Evolutionary conservation across 176 grass and related monocot genomes (phyloP), one percentile per base, ranked within the genome.

Genomic region (Oryza officinalis): DNA sequence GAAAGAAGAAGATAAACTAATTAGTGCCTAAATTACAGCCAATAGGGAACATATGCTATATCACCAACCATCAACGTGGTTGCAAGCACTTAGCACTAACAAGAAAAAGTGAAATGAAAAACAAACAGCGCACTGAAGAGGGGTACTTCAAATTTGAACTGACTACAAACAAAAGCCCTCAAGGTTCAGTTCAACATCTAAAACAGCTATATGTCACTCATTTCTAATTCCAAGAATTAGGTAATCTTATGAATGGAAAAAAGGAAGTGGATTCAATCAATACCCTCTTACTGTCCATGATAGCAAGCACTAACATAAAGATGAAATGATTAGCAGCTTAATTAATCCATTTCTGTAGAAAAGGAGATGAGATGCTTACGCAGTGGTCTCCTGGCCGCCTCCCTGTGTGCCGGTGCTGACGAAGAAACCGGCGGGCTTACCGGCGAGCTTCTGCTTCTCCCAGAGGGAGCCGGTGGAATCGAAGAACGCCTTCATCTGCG

Each of bases 401-500:
- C 94, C 94, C 79, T 96, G 94, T 25, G 94, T 96, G 40, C 94
- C 94, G 8, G 94, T 96, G 86, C 91, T 93, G 83, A 96, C 88
- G 69, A 96, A 96, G 76, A 96, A 93, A 2, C 94, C 94, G 17
- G 88, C 91, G 4, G 94, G 94, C 77, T 96, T 96, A 10, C 94
- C 91, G 13, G 91, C 86, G 35, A 96, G 90, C 81, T 67, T 93
- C 83, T 96, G 94, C 67, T 87, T 65, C 66, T 93, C 82, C 94
- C 94, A 96, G 44, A 96, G 90, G 25, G 74, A 65, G 8, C 94
- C 94, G 0, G 94, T 96, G 76, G 94, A 96, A 67, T 96, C 94
- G 46, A 96, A 93, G 82, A 96, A 96, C 1, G 91, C 88, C 77
- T 96, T 96, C 94, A 96, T 96, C 82, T 96, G 94, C n/a, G 91